These are phyloP conservation scores for Globisporangium carolinianum DNA, from an alignment of 352 stramenopile species.

Conservation along the genomic window DNA sequence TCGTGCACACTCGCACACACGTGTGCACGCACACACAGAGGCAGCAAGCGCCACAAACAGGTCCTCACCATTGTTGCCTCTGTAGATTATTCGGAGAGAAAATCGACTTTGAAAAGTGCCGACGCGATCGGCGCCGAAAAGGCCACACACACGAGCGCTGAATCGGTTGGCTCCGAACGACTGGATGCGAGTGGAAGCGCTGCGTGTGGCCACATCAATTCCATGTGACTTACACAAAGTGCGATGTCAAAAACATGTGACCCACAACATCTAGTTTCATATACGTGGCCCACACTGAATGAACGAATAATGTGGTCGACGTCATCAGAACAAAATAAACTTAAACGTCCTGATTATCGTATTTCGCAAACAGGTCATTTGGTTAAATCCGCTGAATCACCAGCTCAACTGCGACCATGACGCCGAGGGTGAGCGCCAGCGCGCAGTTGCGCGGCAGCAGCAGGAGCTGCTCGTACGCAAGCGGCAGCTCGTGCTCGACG, in stretches of 20 bases:
- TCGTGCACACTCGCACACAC: neutral
- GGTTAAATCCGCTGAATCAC: no score
- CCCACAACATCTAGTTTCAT: no score
- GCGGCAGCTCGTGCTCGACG: conserved; percentile 57
- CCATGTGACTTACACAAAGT: no score
- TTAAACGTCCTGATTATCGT: no score
- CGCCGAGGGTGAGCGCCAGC: conserved; percentile 44
- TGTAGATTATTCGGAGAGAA: conserved; percentile 4
- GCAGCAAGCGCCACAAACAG: neutral
- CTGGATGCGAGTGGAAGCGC: conserved; percentile 20
- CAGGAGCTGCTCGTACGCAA: conserved; percentile 70
- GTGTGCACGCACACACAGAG: neutral
- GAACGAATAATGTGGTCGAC: no score
- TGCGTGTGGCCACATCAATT: no score
- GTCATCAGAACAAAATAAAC: no score
- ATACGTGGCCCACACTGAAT: no score
- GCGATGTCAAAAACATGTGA: no score
- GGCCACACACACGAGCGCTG: neutral
- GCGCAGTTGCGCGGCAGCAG: conserved; percentile 52
- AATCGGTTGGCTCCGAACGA: conserved; percentile 1
- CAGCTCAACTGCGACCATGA: conserved; percentile 60
- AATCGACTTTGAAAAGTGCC: conserved; percentile 2
- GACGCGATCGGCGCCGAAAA: neutral
- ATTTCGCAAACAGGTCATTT: no score
- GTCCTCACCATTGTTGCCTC: neutral